Evolutionary conservation across 768 basidiomycete genomes (phyloP), one percentile per base, ranked within the genome.

Genomic region (Postia placenta): DNA sequence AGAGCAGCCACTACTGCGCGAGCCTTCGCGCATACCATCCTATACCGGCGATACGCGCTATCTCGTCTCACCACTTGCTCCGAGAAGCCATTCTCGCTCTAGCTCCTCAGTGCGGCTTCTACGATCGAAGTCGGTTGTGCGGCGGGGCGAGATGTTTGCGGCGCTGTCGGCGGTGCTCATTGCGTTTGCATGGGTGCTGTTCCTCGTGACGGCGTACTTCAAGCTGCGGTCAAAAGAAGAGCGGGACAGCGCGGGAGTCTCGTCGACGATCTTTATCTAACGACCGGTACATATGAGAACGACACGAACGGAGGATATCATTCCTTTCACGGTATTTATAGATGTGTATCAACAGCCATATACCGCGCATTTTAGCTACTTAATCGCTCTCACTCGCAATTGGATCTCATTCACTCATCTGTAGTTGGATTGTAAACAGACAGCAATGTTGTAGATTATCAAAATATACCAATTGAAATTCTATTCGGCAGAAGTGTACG

Each of bases 201-300:
- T 87, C 64, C 66, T 87, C 57, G 69, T 58, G 9, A 83, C 80
- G 15, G 84, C 82, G 0, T 81, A 73, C 73, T 60, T 73, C 46
- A 76, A 74, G 55, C 64, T 85, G 49, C 72, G 80, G 27, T 72
- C 69, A 40, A 72, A 64, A 55, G 64, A 67, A 45, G 65, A 70
- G 30, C 64, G 68, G 45, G 63, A 50, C 12, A 47, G 50, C 20
- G 28, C 42, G 42, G 56, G 40, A 28, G 42, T 48, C 27, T 20
- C 43, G 11, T 25, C 22, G 27, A 40, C 11, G 26, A 26, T 15
- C n/a, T n/a, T n/a, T n/a, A n/a, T n/a, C n/a, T 27, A 20, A 50
- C 39, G 5, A 46, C 28, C 11, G 33, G 14, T 19, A 46, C 28
- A n/a, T 42, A 17, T 42, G 24, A 42, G 19, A 47, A 27, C 25